Evolutionary conservation across 139 green algal genomes (phyloP).

Genomic region (Edaphochlamys debaryana): DNA sequence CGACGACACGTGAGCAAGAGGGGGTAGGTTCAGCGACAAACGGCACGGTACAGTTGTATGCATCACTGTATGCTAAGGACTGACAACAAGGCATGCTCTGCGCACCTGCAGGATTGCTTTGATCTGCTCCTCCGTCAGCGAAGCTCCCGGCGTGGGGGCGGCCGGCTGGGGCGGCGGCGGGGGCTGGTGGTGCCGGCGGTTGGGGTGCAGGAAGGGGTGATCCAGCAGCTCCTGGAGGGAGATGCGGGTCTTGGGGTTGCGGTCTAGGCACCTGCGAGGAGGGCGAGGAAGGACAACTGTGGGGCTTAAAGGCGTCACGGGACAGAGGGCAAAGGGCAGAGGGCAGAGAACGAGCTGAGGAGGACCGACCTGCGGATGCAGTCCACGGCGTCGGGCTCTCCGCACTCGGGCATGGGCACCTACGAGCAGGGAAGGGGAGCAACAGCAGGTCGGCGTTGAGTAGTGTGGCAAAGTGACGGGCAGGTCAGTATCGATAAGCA

Average conservation of each 20-base stretch:
- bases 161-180: slow-evolving; percentile 8
- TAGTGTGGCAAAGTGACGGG: too few species aligned
- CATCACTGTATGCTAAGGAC: too few species aligned
- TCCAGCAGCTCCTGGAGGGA: slow-evolving; percentile 84
- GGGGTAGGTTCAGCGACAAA: too few species aligned
- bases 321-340: too few species aligned
- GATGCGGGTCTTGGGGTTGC: slow-evolving; percentile 83
- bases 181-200: slow-evolving; percentile 24
- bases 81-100: too few species aligned
- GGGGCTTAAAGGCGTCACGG: too few species aligned
- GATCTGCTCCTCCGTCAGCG: slow-evolving; percentile 74
- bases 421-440: not conserved
- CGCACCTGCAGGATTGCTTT: slow-evolving; percentile 76
- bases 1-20: too few species aligned
- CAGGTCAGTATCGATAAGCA: too few species aligned
- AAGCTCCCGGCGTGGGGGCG: slow-evolving; percentile 22
- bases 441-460: too few species aligned
- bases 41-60: too few species aligned
- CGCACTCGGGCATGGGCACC: slow-evolving; percentile 38
- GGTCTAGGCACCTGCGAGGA: slow-evolving; percentile 85
- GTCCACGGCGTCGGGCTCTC: slow-evolving; percentile 65
- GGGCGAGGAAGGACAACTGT: too few species aligned
- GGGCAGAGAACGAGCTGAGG: too few species aligned
- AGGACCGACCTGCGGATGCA: slow-evolving; percentile 65
- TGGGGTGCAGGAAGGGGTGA: slow-evolving; percentile 88